Conservation (phyloP, 129 eudicot species). For the Rutidosis leptorrhynchoides region DNA sequence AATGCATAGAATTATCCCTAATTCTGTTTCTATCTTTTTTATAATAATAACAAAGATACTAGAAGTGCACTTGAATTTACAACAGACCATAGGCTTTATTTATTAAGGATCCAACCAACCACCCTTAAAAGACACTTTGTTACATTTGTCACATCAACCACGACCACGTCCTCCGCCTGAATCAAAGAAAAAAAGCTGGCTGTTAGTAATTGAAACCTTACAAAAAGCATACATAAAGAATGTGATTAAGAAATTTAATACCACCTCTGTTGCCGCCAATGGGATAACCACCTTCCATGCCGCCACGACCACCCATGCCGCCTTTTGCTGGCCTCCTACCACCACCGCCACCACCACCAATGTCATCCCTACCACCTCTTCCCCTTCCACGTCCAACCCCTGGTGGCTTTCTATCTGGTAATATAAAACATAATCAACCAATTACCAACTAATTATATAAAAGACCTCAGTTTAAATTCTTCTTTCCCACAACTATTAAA, state of each 20-base stretch:
- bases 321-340: slow-evolving; percentile 49
- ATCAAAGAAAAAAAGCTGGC: slow-evolving; percentile 2
- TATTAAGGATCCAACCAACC: not conserved
- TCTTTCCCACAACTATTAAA: too few species aligned
- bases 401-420: slow-evolving; percentile 61
- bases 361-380: slow-evolving; percentile 36
- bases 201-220: not conserved
- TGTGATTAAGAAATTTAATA: slow-evolving; percentile 3
- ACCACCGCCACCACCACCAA: slow-evolving; percentile 40
- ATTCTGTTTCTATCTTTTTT: not conserved
- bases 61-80: not conserved
- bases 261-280: slow-evolving; percentile 41
- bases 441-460: not conserved
- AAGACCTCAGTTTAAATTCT: not conserved
- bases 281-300: slow-evolving; percentile 36
- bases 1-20: not conserved
- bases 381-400: slow-evolving; percentile 78
- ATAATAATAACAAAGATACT: not conserved
- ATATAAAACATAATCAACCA: not conserved
- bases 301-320: slow-evolving; percentile 44
- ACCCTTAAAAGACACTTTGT: not conserved
- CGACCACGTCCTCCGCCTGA: slow-evolving; percentile 55
- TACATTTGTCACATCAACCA: slow-evolving; percentile 25
- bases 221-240: not conserved
- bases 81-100: not conserved